Evolutionary conservation across 1,284 basidiomycete genomes (phyloP), one percentile per base, ranked within the genome.

Genomic region (Ganoderma lucidum): DNA sequence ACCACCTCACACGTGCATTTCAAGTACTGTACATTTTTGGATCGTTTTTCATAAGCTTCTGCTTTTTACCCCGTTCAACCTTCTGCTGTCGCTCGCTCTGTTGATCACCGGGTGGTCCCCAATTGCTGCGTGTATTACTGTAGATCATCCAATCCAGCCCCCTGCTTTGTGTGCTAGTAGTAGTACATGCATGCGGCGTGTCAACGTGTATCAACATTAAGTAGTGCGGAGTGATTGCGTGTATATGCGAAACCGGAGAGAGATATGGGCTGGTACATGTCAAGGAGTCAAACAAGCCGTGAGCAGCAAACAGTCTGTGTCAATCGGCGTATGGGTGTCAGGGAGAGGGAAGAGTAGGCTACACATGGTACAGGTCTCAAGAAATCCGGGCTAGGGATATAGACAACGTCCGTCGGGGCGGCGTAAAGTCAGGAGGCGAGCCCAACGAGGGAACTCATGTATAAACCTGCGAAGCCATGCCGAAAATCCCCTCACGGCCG

Each of bases 61-160:
- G 30, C 53, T 56, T 63, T 65, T 23, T 23, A 9, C 12, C 37
- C 45, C 63, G 39, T 23, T 45, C 45, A 23, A 19, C 35, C 23
- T 51, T 51, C 19, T 51, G 23, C 28, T 53, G 53, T 35, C 37
- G 19, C n/a, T 61, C 23, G 59, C 28, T 19, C 41, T 15, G 17
- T 39, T 61, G 73, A 67, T 71, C 71, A 70, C 69, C 53, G 71
- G 65, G 70, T 71, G 74, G 71, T 65, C 70, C 68, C 56, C 66
- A 51, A 62, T 37, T 61, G 62, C 42, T 68, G 69, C 68, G 74
- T 75, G 71, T 70, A 73, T 75, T 74, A 70, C 65, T 71, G 66
- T 73, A 71, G 64, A 69, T 67, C 69, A 69, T 67, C 69, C 55
- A 62, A 65, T 65, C 55, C 64, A 68, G 56, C 59, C 67, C 61